Base-by-base conservation (phyloP, 768 basidiomycete genomes). In the Paxillus involutus region DNA sequence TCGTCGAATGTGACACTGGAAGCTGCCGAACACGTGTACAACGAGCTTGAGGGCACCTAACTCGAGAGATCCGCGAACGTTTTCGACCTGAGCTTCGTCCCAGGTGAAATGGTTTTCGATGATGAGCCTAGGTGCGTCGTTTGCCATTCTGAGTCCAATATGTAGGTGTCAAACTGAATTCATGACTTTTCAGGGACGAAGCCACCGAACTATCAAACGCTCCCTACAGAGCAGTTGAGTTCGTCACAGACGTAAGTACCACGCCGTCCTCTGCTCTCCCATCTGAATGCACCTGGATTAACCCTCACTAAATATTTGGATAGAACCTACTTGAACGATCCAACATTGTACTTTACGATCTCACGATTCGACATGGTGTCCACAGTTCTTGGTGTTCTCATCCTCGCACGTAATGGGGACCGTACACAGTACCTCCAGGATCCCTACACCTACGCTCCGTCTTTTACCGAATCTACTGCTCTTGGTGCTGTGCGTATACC, bases 1-100 rank as follows among this genome's bases (percentile, higher is more conserved):
- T 99, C 50, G 86, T 93, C 2, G 89, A 91, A 49, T 98, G 93
- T 72, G 89, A 95, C 63, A 79, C 87, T 1, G 11, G 79, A 84
- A 33, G 80, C 94, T 4, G 92, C 95, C 9, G 75, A 81, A 2
- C 86, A 94, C 65, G 83, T 95, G 30, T 89, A 88, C 65, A 71
- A 79, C 32, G 94, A 98, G 67, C 80, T 98, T 26, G 91, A 98
- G 59, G 94, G 94, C 14, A 91, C 96, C 2, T 97, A 99, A 68
- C 81, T 98, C 14, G 97, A 98, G 70, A 85, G 94, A 30, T 97
- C 96, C 1, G 96, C 97, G 3, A 99, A 99, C 67, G 81, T 98
- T 7, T 88, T 99, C 56, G 91, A 99, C 66, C 73, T 99, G 33
- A 97, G 95, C 69, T 98, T 89, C 69, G 93, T 96, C 11, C 92